Conservation (phyloP, 345 rosid species). For the Eucalyptus coolabah region DNA sequence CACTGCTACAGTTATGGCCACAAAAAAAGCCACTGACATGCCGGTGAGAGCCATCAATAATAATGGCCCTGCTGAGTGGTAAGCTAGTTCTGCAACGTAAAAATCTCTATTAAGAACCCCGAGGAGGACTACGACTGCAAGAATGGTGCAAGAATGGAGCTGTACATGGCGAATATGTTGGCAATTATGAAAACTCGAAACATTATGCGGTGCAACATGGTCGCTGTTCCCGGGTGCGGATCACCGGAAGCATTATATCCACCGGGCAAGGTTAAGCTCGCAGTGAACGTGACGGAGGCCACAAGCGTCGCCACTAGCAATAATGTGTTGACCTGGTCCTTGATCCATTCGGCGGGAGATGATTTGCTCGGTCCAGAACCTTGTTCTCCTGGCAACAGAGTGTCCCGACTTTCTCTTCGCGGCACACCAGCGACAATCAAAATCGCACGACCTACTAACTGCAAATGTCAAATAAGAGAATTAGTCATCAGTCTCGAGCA, state of each 20-base stretch:
- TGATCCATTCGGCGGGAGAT: background rate
- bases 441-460: background rate
- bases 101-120: background rate
- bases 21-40: background rate
- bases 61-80: background rate
- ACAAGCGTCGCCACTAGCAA: background rate
- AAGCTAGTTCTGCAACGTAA: background rate
- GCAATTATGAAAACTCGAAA: rapidly evolving
- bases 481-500: background rate
- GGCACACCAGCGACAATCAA: rapidly evolving
- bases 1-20: background rate
- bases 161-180: rapidly evolving
- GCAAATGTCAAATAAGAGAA: background rate
- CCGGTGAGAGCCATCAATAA: background rate
- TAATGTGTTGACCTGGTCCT: background rate
- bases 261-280: background rate
- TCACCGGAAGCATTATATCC: background rate
- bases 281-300: background rate
- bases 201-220: rapidly evolving
- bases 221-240: background rate
- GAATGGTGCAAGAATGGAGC: too few relatives aligned
- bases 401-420: background rate
- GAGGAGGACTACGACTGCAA: background rate
- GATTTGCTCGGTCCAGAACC: background rate
- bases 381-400: background rate